Base-by-base conservation (phyloP, 2,329 filamentous ascomycete species). In the Gyromitra esculenta region DNA sequence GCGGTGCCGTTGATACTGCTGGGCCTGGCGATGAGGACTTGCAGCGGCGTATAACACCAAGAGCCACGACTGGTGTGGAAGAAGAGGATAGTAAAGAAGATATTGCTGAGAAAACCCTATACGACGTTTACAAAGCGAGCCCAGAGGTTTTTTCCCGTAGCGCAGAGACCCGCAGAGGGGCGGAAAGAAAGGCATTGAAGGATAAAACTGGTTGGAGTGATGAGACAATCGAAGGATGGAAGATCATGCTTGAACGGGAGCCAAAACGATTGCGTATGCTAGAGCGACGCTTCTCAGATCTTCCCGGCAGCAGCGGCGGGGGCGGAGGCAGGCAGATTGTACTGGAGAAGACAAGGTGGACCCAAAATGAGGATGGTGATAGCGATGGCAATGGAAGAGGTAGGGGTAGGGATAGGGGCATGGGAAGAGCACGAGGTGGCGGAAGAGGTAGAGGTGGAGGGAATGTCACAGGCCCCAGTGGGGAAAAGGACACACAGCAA, bases 221-320 rank as follows among this genome's bases (percentile, higher is more conserved):
- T 80, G 95, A 98, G 83, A 90, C 91, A 1, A 91, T 99, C 43
- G 96, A 98, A 83, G 96, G 96, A 4, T 99, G 95, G 94, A 93
- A 89, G 0, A 85, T 97, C 63, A 97, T 98, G 92, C 84, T 97
- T 6, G 85, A 86, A 11, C 88, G 94, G 41, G 91, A 95, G 80
- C 88, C 92, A 0, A 88, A 89, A 80, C 88, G 91, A 76, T 85
- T 91, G 82, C 88, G 89, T 73, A 87, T 88, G 72, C 84, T 98
- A 56, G 92, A 97, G 83, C 87, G 87, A 65, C 91, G 89, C 81
- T 91, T 91, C 80, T 87, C 87, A 9, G 85, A 77, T 43, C 39
- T 13, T 13, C 21, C 39, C 43, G 37, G 25, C 43, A 18, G 13
- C 37, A n/a, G 37, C n/a, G 6, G 50, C 9, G 85, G 87, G 3